These are phyloP conservation scores for Puccinellia tenuiflora DNA, from an alignment of 176 grass and related monocot genomes.

Conservation along the genomic window DNA sequence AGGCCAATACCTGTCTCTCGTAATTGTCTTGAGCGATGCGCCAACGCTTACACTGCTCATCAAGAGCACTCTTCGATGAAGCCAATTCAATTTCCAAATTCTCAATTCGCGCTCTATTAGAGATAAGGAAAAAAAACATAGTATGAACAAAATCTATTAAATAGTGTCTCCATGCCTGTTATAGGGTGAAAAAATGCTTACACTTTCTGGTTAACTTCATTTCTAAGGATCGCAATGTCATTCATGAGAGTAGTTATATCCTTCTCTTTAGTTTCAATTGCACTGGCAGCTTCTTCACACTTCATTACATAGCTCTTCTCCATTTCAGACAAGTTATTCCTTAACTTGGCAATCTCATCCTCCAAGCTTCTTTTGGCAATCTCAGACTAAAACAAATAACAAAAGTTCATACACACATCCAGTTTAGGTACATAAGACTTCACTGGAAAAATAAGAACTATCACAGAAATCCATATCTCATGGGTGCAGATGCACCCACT, in stretches of 20 bases:
- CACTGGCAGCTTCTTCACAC: slow-evolving; percentile 60
- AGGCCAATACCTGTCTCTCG: slow-evolving; percentile 70
- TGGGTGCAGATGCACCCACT: no score
- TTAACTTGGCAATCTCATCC: slow-evolving; percentile 70
- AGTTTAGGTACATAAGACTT: not conserved
- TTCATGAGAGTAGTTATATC: slow-evolving; percentile 52
- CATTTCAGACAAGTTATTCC: slow-evolving; percentile 65
- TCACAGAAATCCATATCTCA: no score
- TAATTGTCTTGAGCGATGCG: slow-evolving; percentile 80
- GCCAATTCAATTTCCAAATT: slow-evolving; percentile 58
- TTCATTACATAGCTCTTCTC: slow-evolving; percentile 74
- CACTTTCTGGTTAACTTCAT: slow-evolving; percentile 69
- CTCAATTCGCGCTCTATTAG: slow-evolving; percentile 50
- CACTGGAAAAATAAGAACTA: not conserved
- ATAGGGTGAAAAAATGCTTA: slow-evolving; percentile 34
- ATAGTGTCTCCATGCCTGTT: not conserved
- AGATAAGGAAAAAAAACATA: slow-evolving; percentile 19
- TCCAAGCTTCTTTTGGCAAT: slow-evolving; percentile 59
- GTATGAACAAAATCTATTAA: not conserved
- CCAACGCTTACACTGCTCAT: slow-evolving; percentile 79
- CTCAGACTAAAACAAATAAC: slow-evolving; percentile 51
- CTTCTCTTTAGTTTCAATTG: slow-evolving; percentile 82
- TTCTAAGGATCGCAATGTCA: slow-evolving; percentile 57
- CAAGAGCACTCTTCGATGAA: slow-evolving; percentile 68
- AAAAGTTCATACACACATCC: slow-evolving; percentile 6